These are phyloP conservation scores for Lasiosphaeriaceae sp. DNA, from an alignment of 495 filamentous ascomycete genomes.

Conservation along the genomic window DNA sequence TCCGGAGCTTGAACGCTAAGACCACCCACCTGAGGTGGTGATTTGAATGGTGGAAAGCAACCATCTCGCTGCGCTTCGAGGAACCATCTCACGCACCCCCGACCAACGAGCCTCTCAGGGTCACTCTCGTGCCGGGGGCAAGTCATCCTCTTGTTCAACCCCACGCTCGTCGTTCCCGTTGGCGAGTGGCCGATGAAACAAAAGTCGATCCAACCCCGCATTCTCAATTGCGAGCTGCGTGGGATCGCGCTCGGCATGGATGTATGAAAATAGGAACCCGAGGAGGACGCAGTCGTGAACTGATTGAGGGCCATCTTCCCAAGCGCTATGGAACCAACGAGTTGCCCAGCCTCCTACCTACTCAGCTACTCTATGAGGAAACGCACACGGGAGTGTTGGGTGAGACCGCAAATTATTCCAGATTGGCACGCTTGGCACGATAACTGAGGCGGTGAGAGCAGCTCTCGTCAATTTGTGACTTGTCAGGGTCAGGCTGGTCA, in stretches of 20 bases:
- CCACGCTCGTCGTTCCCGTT: not conserved
- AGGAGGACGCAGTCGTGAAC: not conserved
- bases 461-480: not conserved
- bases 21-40: too few species aligned
- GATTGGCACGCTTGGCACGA: not conserved
- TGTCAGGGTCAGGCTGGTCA: not conserved
- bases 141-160: not conserved
- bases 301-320: too few species aligned
- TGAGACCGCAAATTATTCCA: not conserved
- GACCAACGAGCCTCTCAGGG: too few species aligned
- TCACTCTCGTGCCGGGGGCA: too few species aligned
- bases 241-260: not conserved
- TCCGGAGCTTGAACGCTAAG: too few species aligned
- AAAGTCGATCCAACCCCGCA: slow-evolving; percentile 4
- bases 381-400: not conserved
- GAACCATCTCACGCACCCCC: too few species aligned
- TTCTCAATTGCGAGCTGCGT: not conserved
- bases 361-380: too few species aligned
- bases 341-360: too few species aligned
- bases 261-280: not conserved
- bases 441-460: not conserved
- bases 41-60: too few species aligned
- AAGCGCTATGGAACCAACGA: too few species aligned
- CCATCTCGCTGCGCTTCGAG: too few species aligned
- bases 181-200: not conserved